A percentile compares a stretch with the other conserved stretches of the same genome.
Conservation (phyloP, 805 yeast species). For the Grigorovia yakushimaensis region DNA sequence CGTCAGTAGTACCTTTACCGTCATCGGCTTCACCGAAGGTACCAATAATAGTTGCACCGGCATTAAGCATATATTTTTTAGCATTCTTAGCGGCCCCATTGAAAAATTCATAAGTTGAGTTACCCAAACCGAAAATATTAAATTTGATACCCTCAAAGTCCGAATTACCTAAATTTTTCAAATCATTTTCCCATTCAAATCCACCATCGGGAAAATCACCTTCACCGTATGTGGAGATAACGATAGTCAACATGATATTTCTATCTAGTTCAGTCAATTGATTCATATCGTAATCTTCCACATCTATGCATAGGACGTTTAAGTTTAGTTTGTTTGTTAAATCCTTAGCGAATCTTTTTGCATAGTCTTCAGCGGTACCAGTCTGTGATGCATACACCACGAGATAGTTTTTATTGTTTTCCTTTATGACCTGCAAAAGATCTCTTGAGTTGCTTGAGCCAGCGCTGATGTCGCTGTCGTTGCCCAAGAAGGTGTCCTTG, state of each 20-base stretch:
- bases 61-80: slow-evolving; percentile 37
- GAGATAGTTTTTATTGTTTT: slow-evolving; percentile 62
- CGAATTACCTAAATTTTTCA: slow-evolving; percentile 46
- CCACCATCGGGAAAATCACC: slow-evolving; percentile 98
- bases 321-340: slow-evolving; percentile 72
- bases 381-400: slow-evolving; percentile 93
- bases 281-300: slow-evolving; percentile 82
- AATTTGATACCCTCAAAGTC: slow-evolving; percentile 47
- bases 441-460: slow-evolving; percentile 41
- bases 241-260: slow-evolving; percentile 55
- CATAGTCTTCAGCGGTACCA: slow-evolving; percentile 97
- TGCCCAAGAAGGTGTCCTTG: slow-evolving; percentile 25
- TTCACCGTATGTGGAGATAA: slow-evolving; percentile 93
- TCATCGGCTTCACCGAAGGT: slow-evolving; percentile 90
- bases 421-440: slow-evolving; percentile 45
- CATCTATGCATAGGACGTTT: slow-evolving; percentile 75
- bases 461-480: slow-evolving; percentile 29
- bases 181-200: slow-evolving; percentile 60
- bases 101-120: slow-evolving; percentile 86
- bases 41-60: slow-evolving; percentile 69
- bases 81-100: slow-evolving; percentile 70
- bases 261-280: slow-evolving; percentile 54
- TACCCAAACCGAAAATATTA: slow-evolving; percentile 86
- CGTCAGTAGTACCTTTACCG: slow-evolving; percentile 90
- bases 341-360: slow-evolving; percentile 83